Evolutionary conservation across 2,329 filamentous ascomycete species (phyloP).

Genomic region (Geoglossum cookeanum): DNA sequence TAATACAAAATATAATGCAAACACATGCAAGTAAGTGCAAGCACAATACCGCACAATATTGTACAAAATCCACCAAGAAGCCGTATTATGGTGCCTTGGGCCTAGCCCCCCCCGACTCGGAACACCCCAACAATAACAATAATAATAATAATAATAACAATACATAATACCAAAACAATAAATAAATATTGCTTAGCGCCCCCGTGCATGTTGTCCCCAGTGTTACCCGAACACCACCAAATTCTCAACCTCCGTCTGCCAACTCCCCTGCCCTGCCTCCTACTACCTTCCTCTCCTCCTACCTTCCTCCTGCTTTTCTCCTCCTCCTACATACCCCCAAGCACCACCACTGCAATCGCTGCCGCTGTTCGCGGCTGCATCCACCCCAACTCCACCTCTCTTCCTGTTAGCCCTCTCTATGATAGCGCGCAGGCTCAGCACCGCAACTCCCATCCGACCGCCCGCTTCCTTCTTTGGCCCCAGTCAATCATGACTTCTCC

Average conservation of each 20-base stretch:
- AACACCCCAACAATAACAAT: too few species aligned
- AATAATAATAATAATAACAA: too few species aligned
- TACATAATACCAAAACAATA: too few species aligned
- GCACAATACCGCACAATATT: too few species aligned
- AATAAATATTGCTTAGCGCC: too few species aligned
- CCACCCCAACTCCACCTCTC: neutral
- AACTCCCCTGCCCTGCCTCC: neutral
- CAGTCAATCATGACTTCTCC: neutral
- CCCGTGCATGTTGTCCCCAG: neutral
- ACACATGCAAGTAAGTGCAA: too few species aligned
- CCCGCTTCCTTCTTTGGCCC: constrained; percentile 19
- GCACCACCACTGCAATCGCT: neutral
- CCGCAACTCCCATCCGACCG: constrained; percentile 8
- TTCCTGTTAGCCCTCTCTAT: neutral
- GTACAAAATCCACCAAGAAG: too few species aligned
- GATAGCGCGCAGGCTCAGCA: neutral
- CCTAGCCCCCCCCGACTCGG: too few species aligned
- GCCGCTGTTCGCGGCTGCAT: neutral
- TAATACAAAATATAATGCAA: too few species aligned
- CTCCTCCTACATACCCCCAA: too few species aligned
- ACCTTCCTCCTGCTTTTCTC: neutral
- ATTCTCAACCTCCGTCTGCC: neutral
- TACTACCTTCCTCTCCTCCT: neutral
- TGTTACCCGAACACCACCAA: neutral
- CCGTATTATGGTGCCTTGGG: too few species aligned